Percentiles rank a stretch among this genome's conserved stretches.
Evolutionary conservation across 768 basidiomycete species (phyloP).

Genomic region (Collybiopsis luxurians): DNA sequence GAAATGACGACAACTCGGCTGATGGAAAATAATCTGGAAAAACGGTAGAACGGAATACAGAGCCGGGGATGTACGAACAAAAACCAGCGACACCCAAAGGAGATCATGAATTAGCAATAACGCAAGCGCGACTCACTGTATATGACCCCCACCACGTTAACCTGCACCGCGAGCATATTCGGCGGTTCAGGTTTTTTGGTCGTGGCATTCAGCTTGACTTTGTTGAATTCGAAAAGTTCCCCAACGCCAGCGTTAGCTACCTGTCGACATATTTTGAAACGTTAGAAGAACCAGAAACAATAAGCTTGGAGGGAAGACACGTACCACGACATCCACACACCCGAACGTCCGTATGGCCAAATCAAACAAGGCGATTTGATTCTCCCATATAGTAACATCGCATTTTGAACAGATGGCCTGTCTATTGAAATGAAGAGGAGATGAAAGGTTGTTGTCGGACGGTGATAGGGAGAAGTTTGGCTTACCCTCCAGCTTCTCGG

Average conservation of each 20-base stretch:
- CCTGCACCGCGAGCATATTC: conserved; percentile 15
- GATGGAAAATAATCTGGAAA: too few species aligned
- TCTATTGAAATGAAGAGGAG: neutral
- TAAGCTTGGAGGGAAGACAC: neutral
- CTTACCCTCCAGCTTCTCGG: conserved; percentile 20
- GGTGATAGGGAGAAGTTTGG: neutral
- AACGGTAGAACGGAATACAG: too few species aligned
- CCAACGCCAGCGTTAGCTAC: conserved; percentile 17
- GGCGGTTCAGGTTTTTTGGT: neutral
- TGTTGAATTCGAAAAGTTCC: conserved; percentile 3
- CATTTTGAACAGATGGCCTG: neutral
- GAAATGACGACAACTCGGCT: too few species aligned
- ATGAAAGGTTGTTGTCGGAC: neutral
- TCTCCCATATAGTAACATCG: conserved; percentile 3
- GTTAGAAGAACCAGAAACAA: neutral
- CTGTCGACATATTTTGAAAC: neutral
- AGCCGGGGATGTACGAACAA: too few species aligned
- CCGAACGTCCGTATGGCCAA: neutral
- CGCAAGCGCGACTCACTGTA: conserved; percentile 17
- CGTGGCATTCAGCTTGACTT: neutral
- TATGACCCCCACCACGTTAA: conserved; percentile 24
- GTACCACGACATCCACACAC: conserved; percentile 3
- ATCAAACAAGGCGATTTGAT: conserved; percentile 2
- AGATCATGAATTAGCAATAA: neutral
- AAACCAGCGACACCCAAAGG: too few species aligned